Evolutionary conservation across 2,329 filamentous ascomycete species (phyloP), one percentile per base, ranked within the genome.

Genomic region (Didymella exigua): DNA sequence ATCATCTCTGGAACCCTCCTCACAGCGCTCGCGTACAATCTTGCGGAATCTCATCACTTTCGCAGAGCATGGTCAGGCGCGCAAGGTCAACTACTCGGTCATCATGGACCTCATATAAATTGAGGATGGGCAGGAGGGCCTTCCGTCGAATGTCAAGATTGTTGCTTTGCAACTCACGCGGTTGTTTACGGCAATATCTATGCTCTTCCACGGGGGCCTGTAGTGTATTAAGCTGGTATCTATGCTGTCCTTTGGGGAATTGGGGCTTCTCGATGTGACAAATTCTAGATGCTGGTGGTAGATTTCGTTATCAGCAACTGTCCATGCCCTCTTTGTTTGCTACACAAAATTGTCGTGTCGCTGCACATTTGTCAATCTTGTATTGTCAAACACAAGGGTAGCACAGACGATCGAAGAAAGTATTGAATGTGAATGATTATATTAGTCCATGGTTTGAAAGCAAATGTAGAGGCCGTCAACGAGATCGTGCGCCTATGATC

Each of bases 161-260:
- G 53, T 56, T 21, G 49, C 52, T 9, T 53, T 56, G 36, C 34
- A 54, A n/a, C 56, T 54, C 33, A 42, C 46, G n/a, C 49, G 54
- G 11, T 29, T 55, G 6, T 57, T 53, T 9, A 34, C 41, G 13
- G 31, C 53, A 21, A 48, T 59, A 9, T 42, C 46, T 2, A 53
- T 60, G 47, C 18, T 59, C 4, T 56, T 62, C n/a, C 62, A 59
- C 24, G 52, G 48, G 3, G 46, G 53, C 1, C 24, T 65, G 8
- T 65, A 60, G 60, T 43, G 49, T 18, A 36, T 62, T 43, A 63
- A 65, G 21, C 5, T 59, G 9, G 44, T 29, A 1, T 65, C 63
- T 34, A 30, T 63, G 13, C n/a, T 65, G 4, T 61, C 61, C 37
- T 63, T 65, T 30, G 27, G 53, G 3, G 29, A 60, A 10, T 18